A percentile compares a stretch with the other conserved stretches of the same genome.
Conservation (phyloP, 1,284 basidiomycete species). For the Cerioporus squamosus region DNA sequence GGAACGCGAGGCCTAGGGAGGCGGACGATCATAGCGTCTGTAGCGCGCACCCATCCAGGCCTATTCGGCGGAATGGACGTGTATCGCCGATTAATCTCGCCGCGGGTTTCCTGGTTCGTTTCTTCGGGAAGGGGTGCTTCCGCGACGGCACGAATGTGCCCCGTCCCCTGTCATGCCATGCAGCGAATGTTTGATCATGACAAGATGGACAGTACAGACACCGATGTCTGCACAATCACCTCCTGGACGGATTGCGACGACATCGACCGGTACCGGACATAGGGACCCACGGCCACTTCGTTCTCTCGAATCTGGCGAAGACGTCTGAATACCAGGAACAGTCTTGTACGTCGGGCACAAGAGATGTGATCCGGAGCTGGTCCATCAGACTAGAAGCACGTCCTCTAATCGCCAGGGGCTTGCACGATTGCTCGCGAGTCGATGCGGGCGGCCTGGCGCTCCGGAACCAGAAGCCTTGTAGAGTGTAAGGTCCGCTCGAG, state of each 20-base stretch:
- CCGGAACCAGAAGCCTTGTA: conserved; percentile 6
- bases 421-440: background rate
- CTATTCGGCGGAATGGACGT: background rate
- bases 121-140: background rate
- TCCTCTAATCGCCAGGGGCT: conserved; percentile 4
- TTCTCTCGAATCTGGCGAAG: background rate
- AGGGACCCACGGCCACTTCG: background rate
- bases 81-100: conserved; percentile 1
- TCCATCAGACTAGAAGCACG: conserved; percentile 7
- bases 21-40: conserved; percentile 16
- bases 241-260: background rate
- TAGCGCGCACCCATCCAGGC: background rate
- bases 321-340: conserved; percentile 16
- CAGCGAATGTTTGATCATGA: conserved; percentile 14
- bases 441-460: conserved; percentile 8
- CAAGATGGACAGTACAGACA: conserved; percentile 6
- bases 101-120: background rate
- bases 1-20: background rate
- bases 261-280: conserved; percentile 15
- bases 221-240: conserved; percentile 2
- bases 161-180: conserved; percentile 9
- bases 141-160: background rate
- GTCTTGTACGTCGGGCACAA: background rate
- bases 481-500: background rate
- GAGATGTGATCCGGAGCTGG: conserved; percentile 13